phyloP scores from a whole-genome alignment of 2,329 filamentous ascomycete species.

The Colletotrichum higginsianum region DNA sequence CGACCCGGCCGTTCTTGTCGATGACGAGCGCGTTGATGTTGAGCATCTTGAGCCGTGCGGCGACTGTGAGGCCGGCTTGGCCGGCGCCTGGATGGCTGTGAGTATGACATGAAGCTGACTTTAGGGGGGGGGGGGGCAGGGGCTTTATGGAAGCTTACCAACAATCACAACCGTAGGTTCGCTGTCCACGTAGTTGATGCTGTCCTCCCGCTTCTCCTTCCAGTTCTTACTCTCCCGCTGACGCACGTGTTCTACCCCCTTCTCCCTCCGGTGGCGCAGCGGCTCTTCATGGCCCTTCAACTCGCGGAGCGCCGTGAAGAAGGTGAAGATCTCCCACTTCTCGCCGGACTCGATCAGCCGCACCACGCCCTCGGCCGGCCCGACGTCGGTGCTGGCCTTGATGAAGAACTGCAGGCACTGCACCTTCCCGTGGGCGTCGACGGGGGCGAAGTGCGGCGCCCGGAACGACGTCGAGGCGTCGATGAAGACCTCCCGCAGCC shows the following conservation, averaged over 20 bases:
- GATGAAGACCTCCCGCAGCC: constrained; percentile 60
- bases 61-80: constrained; percentile 67
- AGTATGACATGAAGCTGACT: neutral
- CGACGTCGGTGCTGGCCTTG: constrained; percentile 66
- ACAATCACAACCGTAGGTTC: constrained; percentile 44
- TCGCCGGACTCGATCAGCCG: constrained; percentile 59
- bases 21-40: constrained; percentile 66
- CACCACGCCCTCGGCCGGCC: constrained; percentile 69
- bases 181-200: constrained; percentile 35
- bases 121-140: neutral
- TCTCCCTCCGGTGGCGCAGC: constrained; percentile 58
- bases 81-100: constrained; percentile 52
- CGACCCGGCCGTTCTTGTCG: constrained; percentile 65
- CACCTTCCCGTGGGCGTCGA: constrained; percentile 66
- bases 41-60: constrained; percentile 70
- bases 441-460: constrained; percentile 58
- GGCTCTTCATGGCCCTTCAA: constrained; percentile 65
- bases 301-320: constrained; percentile 68
- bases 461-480: constrained; percentile 62
- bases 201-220: constrained; percentile 42
- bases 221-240: constrained; percentile 49
- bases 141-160: constrained; percentile 40
- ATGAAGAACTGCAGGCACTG: constrained; percentile 72
- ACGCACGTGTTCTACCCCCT: constrained; percentile 67
- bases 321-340: constrained; percentile 69